A percentile compares a stretch with the other conserved stretches of the same genome.
These are phyloP conservation scores for Penicillium sp. DNA, from an alignment of 2,329 filamentous ascomycete genomes.

Conservation along the genomic window DNA sequence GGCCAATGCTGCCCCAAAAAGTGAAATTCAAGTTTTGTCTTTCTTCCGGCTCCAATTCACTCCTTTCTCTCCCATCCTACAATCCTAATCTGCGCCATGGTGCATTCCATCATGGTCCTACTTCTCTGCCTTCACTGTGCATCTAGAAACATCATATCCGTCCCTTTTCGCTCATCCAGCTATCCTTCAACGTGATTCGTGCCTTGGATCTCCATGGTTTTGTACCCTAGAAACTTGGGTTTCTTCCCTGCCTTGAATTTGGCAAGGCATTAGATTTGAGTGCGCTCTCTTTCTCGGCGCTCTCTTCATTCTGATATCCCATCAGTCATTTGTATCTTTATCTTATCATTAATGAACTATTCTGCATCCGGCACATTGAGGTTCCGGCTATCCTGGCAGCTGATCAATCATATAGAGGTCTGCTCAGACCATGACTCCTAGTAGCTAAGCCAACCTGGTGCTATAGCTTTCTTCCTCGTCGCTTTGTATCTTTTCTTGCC, in stretches of 20 bases:
- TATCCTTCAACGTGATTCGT: neutral
- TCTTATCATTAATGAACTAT: constrained; percentile 6
- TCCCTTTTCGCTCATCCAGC: neutral
- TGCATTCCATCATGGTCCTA: neutral
- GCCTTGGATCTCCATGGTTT: neutral
- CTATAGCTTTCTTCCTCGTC: no score
- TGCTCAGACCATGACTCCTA: neutral
- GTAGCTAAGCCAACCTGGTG: neutral
- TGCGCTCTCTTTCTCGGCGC: neutral
- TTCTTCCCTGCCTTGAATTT: neutral
- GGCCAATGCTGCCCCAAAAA: constrained; percentile 46
- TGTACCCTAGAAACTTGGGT: neutral
- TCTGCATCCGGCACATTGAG: neutral
- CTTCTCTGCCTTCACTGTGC: neutral
- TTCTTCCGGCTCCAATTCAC: neutral
- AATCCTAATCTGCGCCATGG: neutral
- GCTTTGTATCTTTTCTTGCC: no score
- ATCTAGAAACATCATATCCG: neutral
- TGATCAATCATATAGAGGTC: neutral
- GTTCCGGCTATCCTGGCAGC: neutral
- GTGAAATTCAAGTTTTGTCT: constrained; percentile 18
- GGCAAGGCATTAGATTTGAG: neutral
- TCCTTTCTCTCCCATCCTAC: neutral
- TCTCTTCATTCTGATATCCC: constrained; percentile 1
- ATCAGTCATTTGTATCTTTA: constrained; percentile 9